phyloP scores from a whole-genome alignment of 2,329 filamentous ascomycete species.

The Sarocladium brachiariae region DNA sequence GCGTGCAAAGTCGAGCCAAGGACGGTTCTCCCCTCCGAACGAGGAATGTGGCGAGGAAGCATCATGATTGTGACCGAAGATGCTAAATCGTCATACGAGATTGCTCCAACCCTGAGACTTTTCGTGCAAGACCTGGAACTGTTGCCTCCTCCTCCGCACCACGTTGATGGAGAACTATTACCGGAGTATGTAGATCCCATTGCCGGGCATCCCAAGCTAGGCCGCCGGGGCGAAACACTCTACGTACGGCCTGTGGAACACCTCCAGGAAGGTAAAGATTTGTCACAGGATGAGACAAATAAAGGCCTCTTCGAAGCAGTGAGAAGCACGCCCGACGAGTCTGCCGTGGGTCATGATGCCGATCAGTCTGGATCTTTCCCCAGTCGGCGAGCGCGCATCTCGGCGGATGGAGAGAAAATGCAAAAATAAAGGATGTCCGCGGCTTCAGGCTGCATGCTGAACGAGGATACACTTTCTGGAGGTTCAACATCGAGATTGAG shows the following conservation, averaged over 20 bases:
- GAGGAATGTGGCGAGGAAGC: slow-evolving; percentile 85
- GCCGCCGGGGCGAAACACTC: slow-evolving; percentile 75
- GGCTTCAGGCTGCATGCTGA: slow-evolving; percentile 80
- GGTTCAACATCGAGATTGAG: slow-evolving; percentile 92
- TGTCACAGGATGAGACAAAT: slow-evolving; percentile 74
- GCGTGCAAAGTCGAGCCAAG: slow-evolving; percentile 26
- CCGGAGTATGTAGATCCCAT: slow-evolving; percentile 86
- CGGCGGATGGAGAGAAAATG: slow-evolving; percentile 70
- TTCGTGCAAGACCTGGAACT: slow-evolving; percentile 84
- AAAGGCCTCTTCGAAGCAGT: slow-evolving; percentile 73
- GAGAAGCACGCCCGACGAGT: slow-evolving; percentile 44
- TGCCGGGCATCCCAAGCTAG: slow-evolving; percentile 79
- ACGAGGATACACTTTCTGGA: slow-evolving; percentile 89
- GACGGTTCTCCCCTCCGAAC: slow-evolving; percentile 36
- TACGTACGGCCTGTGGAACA: slow-evolving; percentile 89
- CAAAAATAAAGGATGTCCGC: slow-evolving; percentile 78
- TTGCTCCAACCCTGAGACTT: slow-evolving; percentile 70
- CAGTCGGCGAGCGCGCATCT: slow-evolving; percentile 43
- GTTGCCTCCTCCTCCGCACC: slow-evolving; percentile 67
- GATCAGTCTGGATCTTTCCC: slow-evolving; percentile 43
- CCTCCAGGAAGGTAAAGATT: slow-evolving; percentile 67
- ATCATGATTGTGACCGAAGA: slow-evolving; percentile 95
- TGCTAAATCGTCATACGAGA: slow-evolving; percentile 71
- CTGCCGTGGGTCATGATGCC: slow-evolving; percentile 30
- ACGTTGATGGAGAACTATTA: slow-evolving; percentile 59